Base-by-base conservation (phyloP, 2,329 filamentous ascomycete genomes). In the Phaeosphaeria sp. region DNA sequence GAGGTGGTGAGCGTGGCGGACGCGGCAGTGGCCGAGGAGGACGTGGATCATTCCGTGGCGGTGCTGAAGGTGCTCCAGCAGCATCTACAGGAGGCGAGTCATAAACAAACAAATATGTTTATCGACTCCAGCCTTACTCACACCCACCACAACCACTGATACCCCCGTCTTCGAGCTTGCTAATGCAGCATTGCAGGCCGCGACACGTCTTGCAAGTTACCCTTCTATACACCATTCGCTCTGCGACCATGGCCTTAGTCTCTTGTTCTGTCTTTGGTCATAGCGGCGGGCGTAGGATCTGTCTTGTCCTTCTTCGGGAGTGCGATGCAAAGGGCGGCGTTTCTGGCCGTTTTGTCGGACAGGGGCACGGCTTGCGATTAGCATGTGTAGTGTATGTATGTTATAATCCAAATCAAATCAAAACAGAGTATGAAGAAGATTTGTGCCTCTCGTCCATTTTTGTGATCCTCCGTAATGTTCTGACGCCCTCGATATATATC, bases 1-100 rank as follows among this genome's bases (percentile, higher is more conserved):
- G 82, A 59, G 79, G 84, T 60, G 82, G 85, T 25, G 72, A 72
- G 56, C 71, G 72, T 44, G 68, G 74, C 46, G 71, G 67, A 36
- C 72, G 78, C 50, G 74, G 78, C 48, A 79, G 79, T 48, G 79
- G 79, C 41, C 82, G 85, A 49, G 67, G 66, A 21, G 71, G 72
- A 56, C 62, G 73, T 54, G 72, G 74, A n/a, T 68, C 62, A 10
- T 66, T 61, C 63, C 64, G 72, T 11, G 72, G 72, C 44, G 74
- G 73, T 53, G 71, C 72, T 51, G 72, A 75, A 63, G 72, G 73
- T 62, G 71, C 69, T 60, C 50, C 72, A 41, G 67, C 74, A 49
- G 69, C 72, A 64, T 69, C 73, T 47, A 72, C 73, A 30, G 74
- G 71, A 71, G 73, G 73, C 71, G 74, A 77, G 68, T 75, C 73